These are phyloP conservation scores for Alternaria panax DNA, from an alignment of 2,329 filamentous ascomycete genomes.

Conservation along the genomic window DNA sequence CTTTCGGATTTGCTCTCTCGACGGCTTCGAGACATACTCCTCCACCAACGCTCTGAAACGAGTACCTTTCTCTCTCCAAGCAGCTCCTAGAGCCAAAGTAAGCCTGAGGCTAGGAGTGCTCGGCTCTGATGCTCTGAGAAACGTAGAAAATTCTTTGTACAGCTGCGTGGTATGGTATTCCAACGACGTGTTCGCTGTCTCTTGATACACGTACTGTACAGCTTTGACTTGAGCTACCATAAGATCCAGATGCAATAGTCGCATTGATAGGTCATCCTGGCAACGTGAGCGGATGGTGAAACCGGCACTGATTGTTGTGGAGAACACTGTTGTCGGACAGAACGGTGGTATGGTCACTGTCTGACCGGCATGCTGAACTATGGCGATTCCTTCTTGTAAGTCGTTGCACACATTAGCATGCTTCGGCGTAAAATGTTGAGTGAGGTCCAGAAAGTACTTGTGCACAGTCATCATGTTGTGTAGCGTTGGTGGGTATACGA, in stretches of 20 bases:
- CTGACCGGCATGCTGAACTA: background rate
- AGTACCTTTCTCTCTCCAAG: background rate
- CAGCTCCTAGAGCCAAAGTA: background rate
- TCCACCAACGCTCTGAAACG: background rate
- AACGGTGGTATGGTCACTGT: background rate
- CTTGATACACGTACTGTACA: background rate
- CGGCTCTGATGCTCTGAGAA: background rate
- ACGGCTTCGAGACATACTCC: background rate
- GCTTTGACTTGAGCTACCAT: background rate
- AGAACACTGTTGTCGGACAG: background rate
- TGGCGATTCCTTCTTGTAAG: background rate
- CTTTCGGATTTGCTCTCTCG: background rate
- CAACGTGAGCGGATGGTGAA: background rate
- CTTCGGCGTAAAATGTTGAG: background rate
- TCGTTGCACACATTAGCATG: background rate
- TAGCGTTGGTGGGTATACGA: conserved; percentile 1
- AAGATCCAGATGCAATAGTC: background rate
- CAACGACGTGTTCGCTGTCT: background rate
- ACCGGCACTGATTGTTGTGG: background rate
- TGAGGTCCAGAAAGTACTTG: background rate
- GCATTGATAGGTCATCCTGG: background rate
- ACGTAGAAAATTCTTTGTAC: background rate
- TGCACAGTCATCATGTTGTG: background rate
- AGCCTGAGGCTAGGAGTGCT: background rate
- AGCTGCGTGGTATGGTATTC: conserved; percentile 1